phyloP scores from a whole-genome alignment of 106 monocot species.

The Dioscorea zingiberensis region DNA sequence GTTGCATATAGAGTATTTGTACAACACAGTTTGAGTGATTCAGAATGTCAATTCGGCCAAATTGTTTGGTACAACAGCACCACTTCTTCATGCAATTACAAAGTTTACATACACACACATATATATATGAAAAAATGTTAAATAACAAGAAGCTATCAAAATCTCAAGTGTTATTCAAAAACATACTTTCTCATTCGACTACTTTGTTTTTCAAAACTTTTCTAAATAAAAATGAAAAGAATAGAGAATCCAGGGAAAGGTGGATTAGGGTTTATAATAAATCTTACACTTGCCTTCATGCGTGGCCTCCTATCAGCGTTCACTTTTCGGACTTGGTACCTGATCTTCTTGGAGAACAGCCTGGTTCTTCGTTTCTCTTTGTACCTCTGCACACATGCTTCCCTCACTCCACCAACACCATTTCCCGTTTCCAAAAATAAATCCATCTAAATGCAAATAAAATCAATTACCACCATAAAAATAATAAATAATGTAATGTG shows the following conservation, averaged over 20 bases:
- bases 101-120: no score
- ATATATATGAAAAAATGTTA: background rate
- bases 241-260: no score
- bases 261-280: background rate
- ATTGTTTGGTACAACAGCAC: no score
- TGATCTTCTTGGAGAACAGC: slow-evolving; percentile 66
- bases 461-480: no score
- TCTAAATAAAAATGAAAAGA: background rate
- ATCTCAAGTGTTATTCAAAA: no score
- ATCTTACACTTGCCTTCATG: slow-evolving; percentile 71
- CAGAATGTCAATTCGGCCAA: background rate
- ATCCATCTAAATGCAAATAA: slow-evolving; percentile 23
- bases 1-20: no score
- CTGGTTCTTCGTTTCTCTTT: slow-evolving; percentile 69
- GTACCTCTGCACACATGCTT: slow-evolving; percentile 52
- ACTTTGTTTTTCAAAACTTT: no score
- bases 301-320: slow-evolving; percentile 61
- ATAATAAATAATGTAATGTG: no score
- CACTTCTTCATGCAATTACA: background rate
- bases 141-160: no score
- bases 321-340: slow-evolving; percentile 71
- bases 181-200: no score
- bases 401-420: slow-evolving; percentile 24
- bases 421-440: slow-evolving; percentile 24
- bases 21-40: no score